phyloP scores from a whole-genome alignment of 345 rosid species.

The Rhodamnia argentea region DNA sequence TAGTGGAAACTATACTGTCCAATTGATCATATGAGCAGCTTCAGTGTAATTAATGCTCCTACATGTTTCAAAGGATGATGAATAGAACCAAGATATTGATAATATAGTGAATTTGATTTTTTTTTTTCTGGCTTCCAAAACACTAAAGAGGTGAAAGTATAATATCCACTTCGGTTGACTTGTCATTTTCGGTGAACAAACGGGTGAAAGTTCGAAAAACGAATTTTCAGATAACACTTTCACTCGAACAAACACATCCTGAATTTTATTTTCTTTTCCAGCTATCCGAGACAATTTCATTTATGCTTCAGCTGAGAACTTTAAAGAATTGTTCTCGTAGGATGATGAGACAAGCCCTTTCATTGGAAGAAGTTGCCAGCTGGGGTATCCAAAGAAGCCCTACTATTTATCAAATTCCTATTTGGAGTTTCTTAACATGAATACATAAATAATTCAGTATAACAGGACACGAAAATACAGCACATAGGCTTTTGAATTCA shows the following conservation, averaged over 20 bases:
- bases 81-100: background rate
- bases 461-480: background rate
- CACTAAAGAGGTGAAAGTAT: background rate
- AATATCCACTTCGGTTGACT: background rate
- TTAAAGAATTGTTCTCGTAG: background rate
- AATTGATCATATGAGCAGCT: background rate
- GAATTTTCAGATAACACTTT: too few species aligned
- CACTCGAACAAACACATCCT: too few species aligned
- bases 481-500: background rate
- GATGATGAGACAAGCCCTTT: background rate
- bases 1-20: background rate
- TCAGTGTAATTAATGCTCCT: background rate
- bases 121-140: background rate
- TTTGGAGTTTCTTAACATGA: background rate
- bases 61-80: background rate
- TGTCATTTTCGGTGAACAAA: too few species aligned
- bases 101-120: background rate
- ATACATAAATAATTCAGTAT: background rate
- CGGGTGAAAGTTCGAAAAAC: too few species aligned
- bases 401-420: background rate
- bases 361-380: background rate
- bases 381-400: background rate
- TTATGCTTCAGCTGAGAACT: background rate
- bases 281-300: background rate
- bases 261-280: background rate